Base-by-base conservation (phyloP, 2,329 filamentous ascomycete genomes). In the Aspergillus puulaauensis region DNA sequence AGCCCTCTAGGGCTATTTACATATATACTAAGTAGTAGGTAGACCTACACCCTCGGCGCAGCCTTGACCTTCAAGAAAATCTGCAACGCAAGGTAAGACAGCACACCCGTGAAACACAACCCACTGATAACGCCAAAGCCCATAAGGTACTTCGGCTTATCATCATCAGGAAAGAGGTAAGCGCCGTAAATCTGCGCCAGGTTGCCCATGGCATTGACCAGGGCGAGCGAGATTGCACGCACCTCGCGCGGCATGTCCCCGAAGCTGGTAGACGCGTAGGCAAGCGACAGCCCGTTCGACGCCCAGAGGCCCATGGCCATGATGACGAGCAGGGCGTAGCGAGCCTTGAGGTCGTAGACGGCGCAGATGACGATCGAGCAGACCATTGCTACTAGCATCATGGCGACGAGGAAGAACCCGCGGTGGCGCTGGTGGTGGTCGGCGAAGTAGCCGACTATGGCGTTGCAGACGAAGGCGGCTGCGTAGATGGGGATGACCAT, bases 281-380 rank as follows among this genome's bases (percentile, higher is more conserved):
- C 77, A 17, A 86, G 72, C 0, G 78, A 74, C 2, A 81, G 73
- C 1, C 78, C 81, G 63, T 85, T 84, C 1, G 79, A 77, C 0
- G 79, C 73, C 82, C 81, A 84, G 0, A 85, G 72, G 0, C 81
- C 83, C 1, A 80, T 77, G 0, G 82, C 81, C 80, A 84, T 83
- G 55, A 85, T 72, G 2, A 84, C 80, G 0, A 86, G 75, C 1
- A 85, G 72, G 0, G 75, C 80, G 61, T 86, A 86, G 5, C 83
- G 75, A 1, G 80, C 82, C 1, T 73, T 80, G 68, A 79, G 81
- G 66, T 81, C 70, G 67, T 83, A 83, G 3, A 84, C 74, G 6
- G 58, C 65, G 58, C 78, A 80, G 17, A 74, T 76, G 31, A 76
- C 66, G 27, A 80, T 69, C 27, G 76, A 64, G 58, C 73, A 76